Conservation (phyloP, 2,329 filamentous ascomycete genomes). For the Alternaria rosae region DNA sequence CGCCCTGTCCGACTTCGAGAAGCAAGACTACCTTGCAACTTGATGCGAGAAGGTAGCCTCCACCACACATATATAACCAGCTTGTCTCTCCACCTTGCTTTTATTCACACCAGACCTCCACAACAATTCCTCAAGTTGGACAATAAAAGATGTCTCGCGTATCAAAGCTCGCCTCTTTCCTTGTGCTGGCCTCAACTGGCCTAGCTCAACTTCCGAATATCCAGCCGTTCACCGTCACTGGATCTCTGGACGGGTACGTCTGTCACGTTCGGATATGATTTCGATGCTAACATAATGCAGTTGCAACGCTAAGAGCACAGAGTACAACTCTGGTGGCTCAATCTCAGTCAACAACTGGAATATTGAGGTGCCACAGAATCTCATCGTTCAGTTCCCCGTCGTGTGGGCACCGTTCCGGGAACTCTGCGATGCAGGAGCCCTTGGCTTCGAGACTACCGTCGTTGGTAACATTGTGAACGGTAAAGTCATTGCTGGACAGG, state of each 20-base stretch:
- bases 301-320: conserved; percentile 27
- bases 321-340: conserved; percentile 56
- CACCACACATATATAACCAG: conserved; percentile 20
- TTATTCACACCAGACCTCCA: conserved; percentile 1
- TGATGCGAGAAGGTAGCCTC: not conserved
- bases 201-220: conserved; percentile 33
- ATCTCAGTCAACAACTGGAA: conserved; percentile 56
- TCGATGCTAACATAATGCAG: conserved; percentile 16
- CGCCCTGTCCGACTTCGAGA: not conserved
- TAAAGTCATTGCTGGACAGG: conserved; percentile 49
- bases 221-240: conserved; percentile 37
- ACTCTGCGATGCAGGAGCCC: conserved; percentile 32
- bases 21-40: not conserved
- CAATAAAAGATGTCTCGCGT: conserved; percentile 28
- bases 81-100: not conserved
- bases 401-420: conserved; percentile 54
- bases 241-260: conserved; percentile 38
- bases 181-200: conserved; percentile 28
- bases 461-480: conserved; percentile 51
- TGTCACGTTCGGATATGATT: not conserved
- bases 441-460: conserved; percentile 41
- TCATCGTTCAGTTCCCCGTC: conserved; percentile 59
- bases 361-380: conserved; percentile 59
- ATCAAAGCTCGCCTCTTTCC: conserved; percentile 18
- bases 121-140: not conserved